phyloP scores from a whole-genome alignment of 1,284 basidiomycete species.

The Sanguinoderma infundibulare region DNA sequence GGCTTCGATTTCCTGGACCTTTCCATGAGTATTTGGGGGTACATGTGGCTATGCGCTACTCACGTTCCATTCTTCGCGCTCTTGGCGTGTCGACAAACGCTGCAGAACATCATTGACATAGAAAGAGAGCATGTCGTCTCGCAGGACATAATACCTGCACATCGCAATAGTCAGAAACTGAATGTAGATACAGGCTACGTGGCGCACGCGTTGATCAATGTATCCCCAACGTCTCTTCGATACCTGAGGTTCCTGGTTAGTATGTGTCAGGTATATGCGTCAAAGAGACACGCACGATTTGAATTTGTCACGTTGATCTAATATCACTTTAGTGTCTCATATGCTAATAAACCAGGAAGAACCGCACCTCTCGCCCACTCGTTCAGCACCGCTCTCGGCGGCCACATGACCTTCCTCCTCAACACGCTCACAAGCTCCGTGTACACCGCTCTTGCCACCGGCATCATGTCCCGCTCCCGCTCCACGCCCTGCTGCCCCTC shows the following conservation, averaged over 20 bases:
- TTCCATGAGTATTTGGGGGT: not conserved
- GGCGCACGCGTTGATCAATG: slow-evolving; percentile 85
- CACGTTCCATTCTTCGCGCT: slow-evolving; percentile 72
- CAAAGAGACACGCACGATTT: slow-evolving; percentile 56
- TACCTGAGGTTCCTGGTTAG: slow-evolving; percentile 53
- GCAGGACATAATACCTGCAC: slow-evolving; percentile 83
- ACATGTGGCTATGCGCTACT: slow-evolving; percentile 22
- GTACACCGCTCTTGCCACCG: slow-evolving; percentile 78
- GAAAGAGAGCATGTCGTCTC: slow-evolving; percentile 78
- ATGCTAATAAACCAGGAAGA: slow-evolving; percentile 1
- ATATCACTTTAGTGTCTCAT: not conserved
- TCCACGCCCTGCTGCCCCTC: slow-evolving; percentile 29
- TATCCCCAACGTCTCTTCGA: slow-evolving; percentile 88
- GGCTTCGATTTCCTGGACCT: slow-evolving; percentile 76
- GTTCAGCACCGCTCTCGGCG: slow-evolving; percentile 44
- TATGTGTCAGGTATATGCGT: not conserved
- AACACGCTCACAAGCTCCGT: slow-evolving; percentile 74
- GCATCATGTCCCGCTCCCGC: slow-evolving; percentile 49
- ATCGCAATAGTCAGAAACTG: not conserved
- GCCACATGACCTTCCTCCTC: slow-evolving; percentile 78
- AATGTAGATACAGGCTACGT: not conserved
- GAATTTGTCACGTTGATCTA: slow-evolving; percentile 79
- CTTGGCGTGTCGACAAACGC: slow-evolving; percentile 46
- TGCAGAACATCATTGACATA: slow-evolving; percentile 66
- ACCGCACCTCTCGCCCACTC: slow-evolving; percentile 72